A percentile compares a stretch with the other conserved stretches of the same genome.
These are phyloP conservation scores for Yarrowia sp. DNA, from an alignment of 805 yeast genomes.

Conservation along the genomic window DNA sequence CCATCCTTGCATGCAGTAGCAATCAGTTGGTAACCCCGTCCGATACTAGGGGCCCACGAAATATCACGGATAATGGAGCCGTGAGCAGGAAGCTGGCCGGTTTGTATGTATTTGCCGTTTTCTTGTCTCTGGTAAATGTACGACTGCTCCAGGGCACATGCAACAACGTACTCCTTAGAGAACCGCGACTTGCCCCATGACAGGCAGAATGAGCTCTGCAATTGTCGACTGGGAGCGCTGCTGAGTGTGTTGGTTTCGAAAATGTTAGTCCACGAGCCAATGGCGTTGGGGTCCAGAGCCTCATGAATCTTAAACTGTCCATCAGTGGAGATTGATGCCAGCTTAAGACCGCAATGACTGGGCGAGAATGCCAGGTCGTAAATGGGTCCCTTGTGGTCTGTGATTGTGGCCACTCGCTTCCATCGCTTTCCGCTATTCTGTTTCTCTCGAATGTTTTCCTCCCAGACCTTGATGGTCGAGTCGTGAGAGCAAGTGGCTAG, in stretches of 20 bases:
- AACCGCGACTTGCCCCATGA: slow-evolving; percentile 91
- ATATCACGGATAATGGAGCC: slow-evolving; percentile 81
- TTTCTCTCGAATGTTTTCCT: slow-evolving; percentile 76
- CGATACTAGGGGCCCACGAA: slow-evolving; percentile 97
- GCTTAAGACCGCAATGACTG: slow-evolving; percentile 68
- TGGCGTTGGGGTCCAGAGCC: slow-evolving; percentile 83
- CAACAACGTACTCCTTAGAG: slow-evolving; percentile 73
- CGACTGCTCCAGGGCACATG: slow-evolving; percentile 84
- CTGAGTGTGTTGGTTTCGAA: slow-evolving; percentile 59
- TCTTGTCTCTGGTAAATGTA: slow-evolving; percentile 61
- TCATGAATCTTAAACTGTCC: slow-evolving; percentile 83
- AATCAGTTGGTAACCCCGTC: slow-evolving; percentile 76
- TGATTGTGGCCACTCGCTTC: slow-evolving; percentile 68
- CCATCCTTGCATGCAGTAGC: slow-evolving; percentile 98
- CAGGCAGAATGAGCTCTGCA: slow-evolving; percentile 80
- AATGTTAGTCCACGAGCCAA: slow-evolving; percentile 74
- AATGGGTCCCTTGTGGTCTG: slow-evolving; percentile 84
- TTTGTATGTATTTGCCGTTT: slow-evolving; percentile 43
- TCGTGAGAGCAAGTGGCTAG: slow-evolving; percentile 89
- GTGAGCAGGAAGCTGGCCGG: slow-evolving; percentile 75
- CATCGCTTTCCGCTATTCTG: slow-evolving; percentile 80
- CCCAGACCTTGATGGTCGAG: slow-evolving; percentile 85
- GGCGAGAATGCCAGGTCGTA: slow-evolving; percentile 92
- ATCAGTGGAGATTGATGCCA: slow-evolving; percentile 87
- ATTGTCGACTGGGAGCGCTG: slow-evolving; percentile 70